Percentiles rank a stretch among this genome's conserved stretches.
These are phyloP conservation scores for Warburgia ugandensis DNA, from an alignment of 164 flowering plant genomes.

Conservation along the genomic window DNA sequence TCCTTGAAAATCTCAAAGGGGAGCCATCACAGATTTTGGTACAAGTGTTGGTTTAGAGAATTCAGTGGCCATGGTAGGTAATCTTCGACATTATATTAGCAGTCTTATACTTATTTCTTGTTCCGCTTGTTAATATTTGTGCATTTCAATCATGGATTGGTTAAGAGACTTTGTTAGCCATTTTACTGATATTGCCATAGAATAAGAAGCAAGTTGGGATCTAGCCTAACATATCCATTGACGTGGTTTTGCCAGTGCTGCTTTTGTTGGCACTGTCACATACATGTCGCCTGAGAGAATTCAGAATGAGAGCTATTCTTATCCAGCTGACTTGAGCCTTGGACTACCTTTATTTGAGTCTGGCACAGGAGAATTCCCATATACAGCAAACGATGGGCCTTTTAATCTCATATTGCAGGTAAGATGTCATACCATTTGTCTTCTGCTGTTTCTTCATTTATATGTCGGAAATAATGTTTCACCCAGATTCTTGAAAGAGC, in stretches of 20 bases:
- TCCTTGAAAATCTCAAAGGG: slow-evolving; percentile 94
- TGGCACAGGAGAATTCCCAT: slow-evolving; percentile 98
- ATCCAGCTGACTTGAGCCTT: slow-evolving; percentile 99
- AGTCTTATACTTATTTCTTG: no score
- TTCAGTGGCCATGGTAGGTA: slow-evolving; percentile 89
- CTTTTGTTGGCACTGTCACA: slow-evolving; percentile 97
- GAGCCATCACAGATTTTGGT: slow-evolving; percentile 97
- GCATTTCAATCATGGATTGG: no score
- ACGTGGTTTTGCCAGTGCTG: slow-evolving; percentile 83
- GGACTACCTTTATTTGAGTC: slow-evolving; percentile 96
- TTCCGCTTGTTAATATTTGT: no score
- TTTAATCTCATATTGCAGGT: slow-evolving; percentile 98
- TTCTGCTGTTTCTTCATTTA: no score
- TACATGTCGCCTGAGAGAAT: slow-evolving; percentile 99
- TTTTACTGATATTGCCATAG: no score
- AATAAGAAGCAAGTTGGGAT: no score
- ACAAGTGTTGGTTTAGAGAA: slow-evolving; percentile 97
- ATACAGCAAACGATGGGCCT: slow-evolving; percentile 85
- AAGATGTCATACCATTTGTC: neutral
- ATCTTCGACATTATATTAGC: neutral
- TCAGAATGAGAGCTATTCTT: slow-evolving; percentile 85
- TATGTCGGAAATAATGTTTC: no score
- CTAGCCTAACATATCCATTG: no score
- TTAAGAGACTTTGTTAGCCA: no score
- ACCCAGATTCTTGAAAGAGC: no score